phyloP scores from a whole-genome alignment of 2,329 filamentous ascomycete genomes.

The Clonostachys sp. region DNA sequence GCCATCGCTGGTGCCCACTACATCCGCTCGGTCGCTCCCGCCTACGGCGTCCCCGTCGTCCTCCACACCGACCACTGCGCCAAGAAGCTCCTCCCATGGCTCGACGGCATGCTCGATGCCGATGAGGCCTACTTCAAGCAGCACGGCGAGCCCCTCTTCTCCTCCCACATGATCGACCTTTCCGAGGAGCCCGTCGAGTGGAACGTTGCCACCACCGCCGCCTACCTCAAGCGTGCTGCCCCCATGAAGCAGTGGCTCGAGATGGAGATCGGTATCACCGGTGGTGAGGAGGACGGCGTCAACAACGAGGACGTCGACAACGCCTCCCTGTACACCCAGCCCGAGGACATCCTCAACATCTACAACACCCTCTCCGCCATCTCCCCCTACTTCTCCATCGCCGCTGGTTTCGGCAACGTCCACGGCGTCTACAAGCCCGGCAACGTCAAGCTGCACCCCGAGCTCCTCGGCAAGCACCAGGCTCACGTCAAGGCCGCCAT shows the following conservation, averaged over 20 bases:
- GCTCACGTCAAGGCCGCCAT: conserved; percentile 81
- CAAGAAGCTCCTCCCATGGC: conserved; percentile 98
- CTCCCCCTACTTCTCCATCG: conserved; percentile 96
- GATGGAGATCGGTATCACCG: conserved; percentile 87
- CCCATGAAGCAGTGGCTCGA: conserved; percentile 99
- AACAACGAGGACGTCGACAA: conserved; percentile 99
- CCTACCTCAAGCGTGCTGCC: conserved; percentile 89
- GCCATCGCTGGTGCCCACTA: conserved; percentile 87
- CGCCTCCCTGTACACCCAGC: conserved; percentile 95
- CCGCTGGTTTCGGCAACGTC: conserved; percentile 97
- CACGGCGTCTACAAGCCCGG: conserved; percentile 99
- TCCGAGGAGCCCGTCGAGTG: conserved; percentile 86
- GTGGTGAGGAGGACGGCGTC: conserved; percentile 96
- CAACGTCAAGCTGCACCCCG: conserved; percentile 94
- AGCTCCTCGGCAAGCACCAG: conserved; percentile 97
- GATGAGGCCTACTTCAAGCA: conserved; percentile 95
- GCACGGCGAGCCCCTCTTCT: conserved; percentile 89
- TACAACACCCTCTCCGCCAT: conserved; percentile 81
- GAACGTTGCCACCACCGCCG: conserved; percentile 89
- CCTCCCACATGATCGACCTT: conserved; percentile 97
- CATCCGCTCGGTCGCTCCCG: conserved; percentile 80
- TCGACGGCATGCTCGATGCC: conserved; percentile 91
- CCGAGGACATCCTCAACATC: conserved; percentile 91
- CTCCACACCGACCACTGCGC: conserved; percentile 98
- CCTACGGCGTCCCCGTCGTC: conserved; percentile 86